A percentile compares a stretch with the other conserved stretches of the same genome.
Evolutionary conservation across 164 flowering plant species (phyloP).

Genomic region (Magnolia sinica): DNA sequence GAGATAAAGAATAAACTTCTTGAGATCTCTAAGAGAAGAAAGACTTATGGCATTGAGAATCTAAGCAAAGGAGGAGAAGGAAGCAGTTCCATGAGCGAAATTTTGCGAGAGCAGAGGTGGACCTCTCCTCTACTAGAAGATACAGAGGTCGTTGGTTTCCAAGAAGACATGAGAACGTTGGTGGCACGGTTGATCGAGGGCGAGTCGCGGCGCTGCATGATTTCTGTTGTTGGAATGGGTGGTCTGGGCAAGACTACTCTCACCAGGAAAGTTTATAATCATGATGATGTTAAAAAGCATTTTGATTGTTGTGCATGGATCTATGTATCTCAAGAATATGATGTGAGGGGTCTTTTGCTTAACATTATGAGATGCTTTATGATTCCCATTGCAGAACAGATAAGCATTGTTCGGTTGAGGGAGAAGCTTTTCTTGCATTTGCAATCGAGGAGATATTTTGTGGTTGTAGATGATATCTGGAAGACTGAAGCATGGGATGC

Average conservation of each 20-base stretch:
- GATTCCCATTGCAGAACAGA: not conserved
- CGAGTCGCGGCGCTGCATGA: not conserved
- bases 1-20: not conserved
- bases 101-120: not conserved
- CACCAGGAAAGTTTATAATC: not conserved
- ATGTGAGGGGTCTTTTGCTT: not conserved
- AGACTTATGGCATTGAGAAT: not conserved
- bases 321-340: not conserved
- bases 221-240: not conserved
- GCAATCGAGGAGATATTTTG: not conserved
- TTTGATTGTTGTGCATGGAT: not conserved
- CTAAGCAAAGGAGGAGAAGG: not conserved
- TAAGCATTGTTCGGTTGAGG: not conserved
- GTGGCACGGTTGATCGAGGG: not conserved
- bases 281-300: not conserved
- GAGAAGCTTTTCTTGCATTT: not conserved
- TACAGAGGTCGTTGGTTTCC: not conserved
- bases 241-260: constrained; percentile 1
- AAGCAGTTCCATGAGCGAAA: not conserved
- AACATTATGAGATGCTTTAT: not conserved
- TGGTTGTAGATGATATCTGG: constrained; percentile 11
- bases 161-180: not conserved
- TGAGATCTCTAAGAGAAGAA: not conserved
- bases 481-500: not conserved
- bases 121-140: not conserved